Conservation (phyloP, 768 basidiomycete species). For the Agaricus subrufescens region DNA sequence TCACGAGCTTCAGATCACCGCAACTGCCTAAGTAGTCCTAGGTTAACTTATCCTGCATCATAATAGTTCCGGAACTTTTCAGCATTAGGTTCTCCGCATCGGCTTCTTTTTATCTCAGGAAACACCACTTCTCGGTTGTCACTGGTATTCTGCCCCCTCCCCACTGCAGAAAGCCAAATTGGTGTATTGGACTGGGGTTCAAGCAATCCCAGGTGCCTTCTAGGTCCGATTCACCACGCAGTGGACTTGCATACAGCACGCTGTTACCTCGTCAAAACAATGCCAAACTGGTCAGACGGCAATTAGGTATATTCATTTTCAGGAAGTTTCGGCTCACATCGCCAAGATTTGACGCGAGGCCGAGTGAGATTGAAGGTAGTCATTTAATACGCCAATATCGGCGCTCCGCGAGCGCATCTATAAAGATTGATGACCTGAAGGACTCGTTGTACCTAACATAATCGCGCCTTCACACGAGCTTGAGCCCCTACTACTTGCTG, state of each 20-base stretch:
- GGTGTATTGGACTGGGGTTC: background rate
- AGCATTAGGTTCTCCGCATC: conserved; percentile 4
- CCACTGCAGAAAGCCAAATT: background rate
- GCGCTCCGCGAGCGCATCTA: conserved; percentile 5
- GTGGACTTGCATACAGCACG: background rate
- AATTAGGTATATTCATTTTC: conserved; percentile 1
- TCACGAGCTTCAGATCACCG: conserved; percentile 13
- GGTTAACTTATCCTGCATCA: conserved; percentile 21
- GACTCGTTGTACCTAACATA: background rate
- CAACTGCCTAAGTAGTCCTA: background rate
- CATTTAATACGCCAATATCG: background rate
- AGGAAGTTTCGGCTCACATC: conserved; percentile 1
- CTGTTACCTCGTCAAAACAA: background rate
- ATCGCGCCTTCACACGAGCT: background rate
- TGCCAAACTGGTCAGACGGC: background rate
- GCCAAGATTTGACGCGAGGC: conserved; percentile 5
- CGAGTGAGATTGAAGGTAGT: background rate
- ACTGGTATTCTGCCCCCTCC: background rate
- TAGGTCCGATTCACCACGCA: background rate
- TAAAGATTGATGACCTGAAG: background rate
- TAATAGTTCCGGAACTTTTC: conserved; percentile 14
- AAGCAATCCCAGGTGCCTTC: background rate
- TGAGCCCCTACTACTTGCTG: conserved; percentile 1
- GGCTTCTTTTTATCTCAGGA: background rate
- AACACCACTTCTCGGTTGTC: too few species aligned